These are phyloP conservation scores for Backusella morwellensis DNA, from an alignment of 192 early-diverging fungal species.

Conservation along the genomic window DNA sequence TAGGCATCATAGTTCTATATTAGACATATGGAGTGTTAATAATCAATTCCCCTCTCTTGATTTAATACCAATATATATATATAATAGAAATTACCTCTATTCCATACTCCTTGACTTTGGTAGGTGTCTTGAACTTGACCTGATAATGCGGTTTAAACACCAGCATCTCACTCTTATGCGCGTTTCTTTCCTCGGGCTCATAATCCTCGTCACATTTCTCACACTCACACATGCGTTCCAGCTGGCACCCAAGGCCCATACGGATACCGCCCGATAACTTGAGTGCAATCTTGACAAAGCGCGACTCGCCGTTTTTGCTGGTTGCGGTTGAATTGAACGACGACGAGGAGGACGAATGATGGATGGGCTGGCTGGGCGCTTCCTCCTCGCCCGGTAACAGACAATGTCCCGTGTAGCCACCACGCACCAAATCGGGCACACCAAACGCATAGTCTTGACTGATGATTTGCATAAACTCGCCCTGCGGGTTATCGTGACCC, in stretches of 20 bases:
- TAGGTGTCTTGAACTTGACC: slow-evolving; percentile 34
- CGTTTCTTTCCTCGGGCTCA: not conserved
- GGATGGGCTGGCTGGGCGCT: not conserved
- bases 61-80: not conserved
- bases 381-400: slow-evolving; percentile 3
- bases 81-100: slow-evolving; percentile 27
- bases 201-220: slow-evolving; percentile 17
- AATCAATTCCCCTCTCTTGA: not conserved
- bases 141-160: slow-evolving; percentile 44
- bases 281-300: slow-evolving; percentile 31
- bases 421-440: slow-evolving; percentile 41
- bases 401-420: slow-evolving; percentile 26
- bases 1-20: slow-evolving; percentile 44
- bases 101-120: slow-evolving; percentile 16
- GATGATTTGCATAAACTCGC: slow-evolving; percentile 42
- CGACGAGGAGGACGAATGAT: not conserved
- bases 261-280: slow-evolving; percentile 42
- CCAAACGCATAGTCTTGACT: slow-evolving; percentile 40
- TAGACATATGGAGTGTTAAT: not conserved
- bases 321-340: not conserved
- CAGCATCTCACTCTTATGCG: slow-evolving; percentile 28
- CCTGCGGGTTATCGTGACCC: slow-evolving; percentile 36
- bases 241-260: slow-evolving; percentile 42
- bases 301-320: not conserved
- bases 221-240: slow-evolving; percentile 36